Conservation (phyloP, 192 early-diverging fungal genomes). For the Chytriomyces sp. region DNA sequence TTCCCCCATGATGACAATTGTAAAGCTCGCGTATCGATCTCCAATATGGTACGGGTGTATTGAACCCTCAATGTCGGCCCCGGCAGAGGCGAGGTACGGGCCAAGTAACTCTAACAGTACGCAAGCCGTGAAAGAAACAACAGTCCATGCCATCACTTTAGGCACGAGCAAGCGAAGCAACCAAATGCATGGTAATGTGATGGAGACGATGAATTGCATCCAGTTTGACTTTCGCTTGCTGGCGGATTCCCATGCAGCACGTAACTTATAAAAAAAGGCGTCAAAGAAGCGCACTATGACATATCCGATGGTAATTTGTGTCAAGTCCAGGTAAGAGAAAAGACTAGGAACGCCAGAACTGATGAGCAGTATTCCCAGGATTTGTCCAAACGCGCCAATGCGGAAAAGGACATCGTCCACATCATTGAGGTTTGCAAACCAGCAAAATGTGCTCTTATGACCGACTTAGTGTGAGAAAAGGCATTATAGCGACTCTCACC, state of each 20-base stretch:
- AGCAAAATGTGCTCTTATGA: too few relatives aligned
- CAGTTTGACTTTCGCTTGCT: neutral
- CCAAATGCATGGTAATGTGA: conserved; percentile 6
- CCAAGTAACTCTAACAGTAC: neutral
- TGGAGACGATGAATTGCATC: neutral
- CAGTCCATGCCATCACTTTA: neutral
- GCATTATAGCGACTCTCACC: too few relatives aligned
- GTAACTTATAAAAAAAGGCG: neutral
- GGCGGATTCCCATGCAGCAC: neutral
- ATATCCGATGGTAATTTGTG: neutral
- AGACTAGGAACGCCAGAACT: neutral
- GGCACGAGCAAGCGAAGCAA: neutral
- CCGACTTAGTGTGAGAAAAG: too few relatives aligned
- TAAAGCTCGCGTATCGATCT: conserved; percentile 1
- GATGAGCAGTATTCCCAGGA: conserved; percentile 11
- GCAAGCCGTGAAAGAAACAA: neutral
- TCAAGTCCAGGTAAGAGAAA: neutral
- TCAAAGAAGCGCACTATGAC: conserved; percentile 17
- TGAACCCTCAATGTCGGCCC: neutral
- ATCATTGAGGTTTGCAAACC: conserved; percentile 2
- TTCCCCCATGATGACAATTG: conserved; percentile 7
- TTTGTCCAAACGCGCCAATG: conserved; percentile 19
- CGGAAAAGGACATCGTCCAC: conserved; percentile 15
- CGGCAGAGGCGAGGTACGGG: neutral
- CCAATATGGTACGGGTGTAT: conserved; percentile 5